Conservation (phyloP, 1,139 yeast genomes). For the Petasospora rhodanensis region DNA sequence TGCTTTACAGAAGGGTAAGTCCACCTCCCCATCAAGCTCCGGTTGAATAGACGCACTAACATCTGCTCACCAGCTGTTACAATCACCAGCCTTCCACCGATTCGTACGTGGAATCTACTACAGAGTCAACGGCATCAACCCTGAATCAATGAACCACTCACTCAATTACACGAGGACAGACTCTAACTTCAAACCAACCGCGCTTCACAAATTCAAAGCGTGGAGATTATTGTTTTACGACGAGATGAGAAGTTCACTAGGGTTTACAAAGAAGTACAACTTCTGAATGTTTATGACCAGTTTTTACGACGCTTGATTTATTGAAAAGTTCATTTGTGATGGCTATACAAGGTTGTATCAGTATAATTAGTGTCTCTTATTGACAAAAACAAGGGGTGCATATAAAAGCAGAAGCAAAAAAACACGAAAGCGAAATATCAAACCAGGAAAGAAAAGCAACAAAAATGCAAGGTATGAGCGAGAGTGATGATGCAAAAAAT, state of each 20-base stretch:
- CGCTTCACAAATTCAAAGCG: conserved; percentile 54
- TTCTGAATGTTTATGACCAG: conserved; percentile 4
- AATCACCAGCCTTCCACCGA: conserved; percentile 60
- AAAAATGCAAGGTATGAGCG: no score
- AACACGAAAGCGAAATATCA: no score
- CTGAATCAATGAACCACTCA: conserved; percentile 5
- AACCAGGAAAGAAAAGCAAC: no score
- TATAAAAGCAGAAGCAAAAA: no score
- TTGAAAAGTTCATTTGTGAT: no score
- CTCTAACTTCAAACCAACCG: conserved; percentile 39
- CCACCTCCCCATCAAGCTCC: not conserved
- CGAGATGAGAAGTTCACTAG: conserved; percentile 54
- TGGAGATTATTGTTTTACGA: conserved; percentile 57
- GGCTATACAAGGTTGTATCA: no score
- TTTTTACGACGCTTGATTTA: no score
- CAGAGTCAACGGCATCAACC: conserved; percentile 55
- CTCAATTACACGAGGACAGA: conserved; percentile 5
- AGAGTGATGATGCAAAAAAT: no score
- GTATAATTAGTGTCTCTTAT: no score
- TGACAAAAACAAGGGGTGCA: no score
- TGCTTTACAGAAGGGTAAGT: conserved; percentile 9
- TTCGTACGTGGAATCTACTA: conserved; percentile 67
- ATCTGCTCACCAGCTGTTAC: conserved; percentile 38
- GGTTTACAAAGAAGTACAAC: conserved; percentile 33
- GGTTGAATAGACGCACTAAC: not conserved